Base-by-base conservation (phyloP, 305 asterid species). In the Lippia alba region DNA sequence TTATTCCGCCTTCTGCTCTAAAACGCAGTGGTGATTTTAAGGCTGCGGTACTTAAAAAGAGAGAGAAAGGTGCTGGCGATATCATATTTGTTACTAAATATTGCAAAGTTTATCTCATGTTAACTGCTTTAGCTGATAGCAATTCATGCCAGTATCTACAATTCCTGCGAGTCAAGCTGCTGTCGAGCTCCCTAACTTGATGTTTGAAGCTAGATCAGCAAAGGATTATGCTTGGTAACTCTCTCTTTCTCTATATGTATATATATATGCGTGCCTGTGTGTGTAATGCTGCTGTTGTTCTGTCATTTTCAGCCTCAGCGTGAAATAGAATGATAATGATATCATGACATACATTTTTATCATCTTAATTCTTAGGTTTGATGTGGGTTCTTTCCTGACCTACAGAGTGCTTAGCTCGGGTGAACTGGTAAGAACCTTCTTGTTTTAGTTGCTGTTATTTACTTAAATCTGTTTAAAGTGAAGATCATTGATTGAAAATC, bases 171-270 rank as follows among this genome's bases (percentile, higher is more conserved):
- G 78, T 53, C 87, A 82, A 83, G 89, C 90, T 72, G 91, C 83
- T 67, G 79, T 51, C 4, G 86, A 82, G 79, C 93, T 90, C 58
- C 73, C 81, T 57, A 81, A 70, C 69, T 83, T 92, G 88, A 64
- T 75, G 54, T 90, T 84, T 67, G 98, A 92, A 86, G 98, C 95
- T 80, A 80, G 70, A 79, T 92, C 97, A 45, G 86, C 93, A 7
- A 92, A 84, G 80, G 98, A 92, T 85, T 61, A 48, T 57, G 96
- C 96, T 78, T 92, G 97, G 98, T 92, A 76, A 88, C 89, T 64
- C 63, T 64, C 72, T 19, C 40, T 39, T 46, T 33, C 45, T 9
- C 45, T 39, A 39, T 39, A 1, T 44, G 1, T 44, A 44, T 44
- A 14, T 44, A 44, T 44, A 44, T 7, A 44, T 44, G 12, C 3